Conservation (phyloP, 1,284 basidiomycete species). For the Ganoderma multipileum region DNA sequence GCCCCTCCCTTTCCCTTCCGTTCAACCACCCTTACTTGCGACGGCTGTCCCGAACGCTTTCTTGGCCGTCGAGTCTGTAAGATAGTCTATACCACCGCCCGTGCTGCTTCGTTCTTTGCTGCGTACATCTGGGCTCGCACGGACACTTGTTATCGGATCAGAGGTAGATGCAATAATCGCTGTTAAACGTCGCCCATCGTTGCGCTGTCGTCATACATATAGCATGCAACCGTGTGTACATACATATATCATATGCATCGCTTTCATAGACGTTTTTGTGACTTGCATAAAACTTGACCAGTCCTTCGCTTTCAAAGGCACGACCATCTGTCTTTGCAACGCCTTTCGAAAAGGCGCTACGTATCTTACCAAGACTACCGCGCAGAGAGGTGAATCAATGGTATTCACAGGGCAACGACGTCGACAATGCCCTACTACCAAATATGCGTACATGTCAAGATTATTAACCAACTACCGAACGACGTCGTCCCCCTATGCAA, state of each 20-base stretch:
- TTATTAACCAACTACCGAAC: not conserved
- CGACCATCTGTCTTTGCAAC: not conserved
- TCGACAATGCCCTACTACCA: not conserved
- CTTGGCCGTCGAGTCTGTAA: conserved; percentile 16
- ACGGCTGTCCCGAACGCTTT: conserved; percentile 4
- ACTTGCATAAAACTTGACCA: not conserved
- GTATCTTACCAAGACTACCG: not conserved
- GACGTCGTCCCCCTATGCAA: not conserved
- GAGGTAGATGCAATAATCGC: not conserved
- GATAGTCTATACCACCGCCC: conserved; percentile 27
- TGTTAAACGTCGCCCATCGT: not conserved
- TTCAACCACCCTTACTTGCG: not conserved
- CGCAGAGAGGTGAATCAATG: not conserved
- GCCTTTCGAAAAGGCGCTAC: not conserved
- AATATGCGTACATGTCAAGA: not conserved
- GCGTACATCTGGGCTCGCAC: not conserved
- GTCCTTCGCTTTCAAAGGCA: not conserved
- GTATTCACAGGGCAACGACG: not conserved
- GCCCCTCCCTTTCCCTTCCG: not conserved
- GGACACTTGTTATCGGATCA: not conserved
- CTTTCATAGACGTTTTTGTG: not conserved
- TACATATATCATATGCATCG: not conserved
- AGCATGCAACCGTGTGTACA: not conserved
- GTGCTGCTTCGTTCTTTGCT: not conserved
- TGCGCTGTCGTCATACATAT: not conserved